Base-by-base conservation (phyloP, 129 eudicot species). In the Logfia minima region DNA sequence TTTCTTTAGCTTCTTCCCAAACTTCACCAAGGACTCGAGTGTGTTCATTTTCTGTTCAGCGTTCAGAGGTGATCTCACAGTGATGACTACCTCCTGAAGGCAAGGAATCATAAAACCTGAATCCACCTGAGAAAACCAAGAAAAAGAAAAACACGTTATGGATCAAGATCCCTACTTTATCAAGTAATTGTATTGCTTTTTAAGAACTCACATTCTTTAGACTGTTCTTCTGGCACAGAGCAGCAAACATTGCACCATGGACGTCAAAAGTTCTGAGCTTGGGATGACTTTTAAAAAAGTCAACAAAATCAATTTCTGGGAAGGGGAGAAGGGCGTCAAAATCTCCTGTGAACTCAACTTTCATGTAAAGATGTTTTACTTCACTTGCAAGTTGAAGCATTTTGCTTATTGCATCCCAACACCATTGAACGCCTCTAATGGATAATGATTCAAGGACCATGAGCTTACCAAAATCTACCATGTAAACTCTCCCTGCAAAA, bases 161-260 rank as follows among this genome's bases (percentile, higher is more conserved):
- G 71, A 77, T 51, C 58, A 72, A 74, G 56, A 74, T 58, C 55
- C 4, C 48, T 65, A 34, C 45, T 66, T 77, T 66, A 60, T 63
- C 19, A 71, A 77, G 53, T 8, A 37, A 29, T n/a, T 43, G 29
- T 6, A 45, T 71, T 65, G 71, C 21, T 51, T 67, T 63, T 39
- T 21, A 3, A 6, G 60, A 69, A 77, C 89, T 86, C 70, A 91
- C 98, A 73, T 89, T 86, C 85, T 82, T 86, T 48, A 91, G 80
- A 81, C 98, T 93, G 86, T 91, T 91, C 85, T 86, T 93, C 58
- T 93, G 98, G 85, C 98, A 93, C 55, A 93, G 87, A 68, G 98
- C 97, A 79, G 98, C 98, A 89, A 93, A 91, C 97, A 93, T 88
- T 66, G 98, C 98, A 75, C 98, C 98, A 68, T 93, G 98, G 48